Conservation (phyloP, 2,329 filamentous ascomycete genomes). For the Colletotrichum sublineola region DNA sequence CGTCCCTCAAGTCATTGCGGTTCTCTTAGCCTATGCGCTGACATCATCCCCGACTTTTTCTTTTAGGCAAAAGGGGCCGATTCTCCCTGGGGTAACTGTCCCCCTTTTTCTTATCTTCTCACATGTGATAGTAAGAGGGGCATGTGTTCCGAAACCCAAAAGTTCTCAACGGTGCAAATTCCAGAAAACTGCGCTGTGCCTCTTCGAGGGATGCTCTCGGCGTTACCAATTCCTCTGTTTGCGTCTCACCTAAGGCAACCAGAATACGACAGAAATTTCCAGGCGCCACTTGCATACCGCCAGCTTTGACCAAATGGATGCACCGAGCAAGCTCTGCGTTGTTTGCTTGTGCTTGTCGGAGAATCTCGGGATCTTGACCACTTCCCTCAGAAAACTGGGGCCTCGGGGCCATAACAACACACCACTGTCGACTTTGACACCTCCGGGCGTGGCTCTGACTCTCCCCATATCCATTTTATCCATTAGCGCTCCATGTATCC, state of each 20-base stretch:
- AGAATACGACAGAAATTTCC: constrained; percentile 25
- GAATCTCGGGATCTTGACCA: constrained; percentile 37
- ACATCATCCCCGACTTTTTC: constrained; percentile 35
- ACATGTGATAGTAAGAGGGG: constrained; percentile 41
- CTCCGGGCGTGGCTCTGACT: constrained; percentile 31
- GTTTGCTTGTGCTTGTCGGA: constrained; percentile 40
- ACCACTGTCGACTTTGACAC: constrained; percentile 21
- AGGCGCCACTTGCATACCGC: constrained; percentile 36
- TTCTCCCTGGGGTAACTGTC: constrained; percentile 26
- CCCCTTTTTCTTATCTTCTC: constrained; percentile 34
- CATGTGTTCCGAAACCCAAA: constrained; percentile 28
- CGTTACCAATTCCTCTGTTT: constrained; percentile 34
- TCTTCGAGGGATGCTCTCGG: constrained; percentile 21
- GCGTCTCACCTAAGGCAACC: constrained; percentile 29
- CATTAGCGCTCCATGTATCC: constrained; percentile 27
- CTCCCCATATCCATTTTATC: constrained; percentile 31
- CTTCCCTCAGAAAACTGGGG: constrained; percentile 34
- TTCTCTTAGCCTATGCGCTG: constrained; percentile 33
- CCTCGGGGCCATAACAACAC: constrained; percentile 21
- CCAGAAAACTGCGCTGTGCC: constrained; percentile 4
- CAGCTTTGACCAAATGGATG: constrained; percentile 24
- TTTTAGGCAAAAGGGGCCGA: constrained; percentile 36
- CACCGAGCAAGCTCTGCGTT: constrained; percentile 24
- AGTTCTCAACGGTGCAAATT: constrained; percentile 21
- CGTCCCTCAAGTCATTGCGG: constrained; percentile 16